These are phyloP conservation scores for Avena sativa DNA, from an alignment of 176 grass and related monocot species.

Conservation along the genomic window DNA sequence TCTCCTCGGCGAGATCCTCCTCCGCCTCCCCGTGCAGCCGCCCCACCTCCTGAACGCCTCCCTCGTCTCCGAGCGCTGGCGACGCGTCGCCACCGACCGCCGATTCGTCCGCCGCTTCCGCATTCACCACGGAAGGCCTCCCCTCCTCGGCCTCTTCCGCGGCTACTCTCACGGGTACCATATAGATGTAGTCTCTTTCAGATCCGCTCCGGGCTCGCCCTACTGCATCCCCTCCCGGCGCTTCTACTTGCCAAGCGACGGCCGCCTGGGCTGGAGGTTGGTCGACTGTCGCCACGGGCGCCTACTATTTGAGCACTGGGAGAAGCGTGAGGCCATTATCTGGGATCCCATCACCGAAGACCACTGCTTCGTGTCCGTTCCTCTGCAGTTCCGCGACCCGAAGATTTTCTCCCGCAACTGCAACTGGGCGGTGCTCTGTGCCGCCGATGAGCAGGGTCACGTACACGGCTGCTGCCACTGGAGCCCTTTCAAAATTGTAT, in stretches of 20 bases:
- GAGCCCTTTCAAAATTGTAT: not conserved
- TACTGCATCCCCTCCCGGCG: not conserved
- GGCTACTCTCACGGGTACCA: not conserved
- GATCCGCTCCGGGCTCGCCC: not conserved
- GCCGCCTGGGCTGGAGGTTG: not conserved
- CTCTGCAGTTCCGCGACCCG: not conserved
- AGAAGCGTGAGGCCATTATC: not conserved
- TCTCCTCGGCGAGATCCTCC: not conserved
- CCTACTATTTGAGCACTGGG: not conserved
- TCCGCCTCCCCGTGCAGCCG: not conserved
- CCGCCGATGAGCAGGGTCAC: not conserved
- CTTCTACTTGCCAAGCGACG: not conserved
- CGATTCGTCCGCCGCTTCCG: not conserved
- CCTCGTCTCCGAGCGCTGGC: conserved; percentile 2
- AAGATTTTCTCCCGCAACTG: not conserved
- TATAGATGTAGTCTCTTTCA: not conserved
- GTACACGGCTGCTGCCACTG: not conserved
- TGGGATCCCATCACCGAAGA: not conserved
- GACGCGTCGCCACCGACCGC: not conserved
- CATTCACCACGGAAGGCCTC: not conserved
- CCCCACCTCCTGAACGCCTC: not conserved
- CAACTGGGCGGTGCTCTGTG: not conserved
- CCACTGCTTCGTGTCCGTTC: not conserved
- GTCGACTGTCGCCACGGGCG: not conserved
- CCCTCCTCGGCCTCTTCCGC: not conserved